Evolutionary conservation across 2,329 filamentous ascomycete species (phyloP).

Genomic region (Alternaria brassicicola): DNA sequence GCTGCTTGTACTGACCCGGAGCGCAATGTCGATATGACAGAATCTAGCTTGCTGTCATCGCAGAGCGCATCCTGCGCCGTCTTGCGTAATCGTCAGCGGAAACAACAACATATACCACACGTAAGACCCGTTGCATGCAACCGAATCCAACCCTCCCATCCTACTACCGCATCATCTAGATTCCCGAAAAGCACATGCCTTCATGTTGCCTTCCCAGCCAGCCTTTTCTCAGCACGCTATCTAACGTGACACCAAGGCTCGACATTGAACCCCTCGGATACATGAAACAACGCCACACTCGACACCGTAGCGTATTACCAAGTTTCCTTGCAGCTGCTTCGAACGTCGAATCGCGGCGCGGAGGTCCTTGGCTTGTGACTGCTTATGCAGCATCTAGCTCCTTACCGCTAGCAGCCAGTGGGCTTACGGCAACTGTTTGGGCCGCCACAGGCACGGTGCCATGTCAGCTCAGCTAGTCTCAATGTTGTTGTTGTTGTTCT

Average conservation of each 20-base stretch:
- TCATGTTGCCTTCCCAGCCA: too few relatives aligned
- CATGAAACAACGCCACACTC: not conserved
- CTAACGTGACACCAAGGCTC: too few relatives aligned
- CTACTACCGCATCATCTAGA: too few relatives aligned
- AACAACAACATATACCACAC: too few relatives aligned
- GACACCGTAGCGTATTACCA: not conserved
- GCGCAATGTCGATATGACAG: not conserved
- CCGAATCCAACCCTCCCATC: too few relatives aligned
- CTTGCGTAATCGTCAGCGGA: not conserved
- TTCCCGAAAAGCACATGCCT: too few relatives aligned
- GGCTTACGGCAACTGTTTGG: slow-evolving; percentile 9
- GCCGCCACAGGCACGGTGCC: too few relatives aligned
- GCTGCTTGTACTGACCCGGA: not conserved
- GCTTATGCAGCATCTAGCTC: slow-evolving; percentile 20
- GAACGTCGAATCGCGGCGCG: slow-evolving; percentile 19
- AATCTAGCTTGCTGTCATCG: not conserved
- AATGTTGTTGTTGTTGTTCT: not conserved
- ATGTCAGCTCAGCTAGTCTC: slow-evolving; percentile 8
- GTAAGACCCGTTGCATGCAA: too few relatives aligned
- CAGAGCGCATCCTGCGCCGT: not conserved
- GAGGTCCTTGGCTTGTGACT: slow-evolving; percentile 13
- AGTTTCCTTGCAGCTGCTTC: not conserved
- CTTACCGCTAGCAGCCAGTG: slow-evolving; percentile 1
- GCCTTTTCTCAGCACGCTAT: too few relatives aligned
- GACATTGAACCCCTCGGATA: too few relatives aligned